phyloP scores from a whole-genome alignment of 2,329 filamentous ascomycete genomes.

The Epicoccum sorghinum region DNA sequence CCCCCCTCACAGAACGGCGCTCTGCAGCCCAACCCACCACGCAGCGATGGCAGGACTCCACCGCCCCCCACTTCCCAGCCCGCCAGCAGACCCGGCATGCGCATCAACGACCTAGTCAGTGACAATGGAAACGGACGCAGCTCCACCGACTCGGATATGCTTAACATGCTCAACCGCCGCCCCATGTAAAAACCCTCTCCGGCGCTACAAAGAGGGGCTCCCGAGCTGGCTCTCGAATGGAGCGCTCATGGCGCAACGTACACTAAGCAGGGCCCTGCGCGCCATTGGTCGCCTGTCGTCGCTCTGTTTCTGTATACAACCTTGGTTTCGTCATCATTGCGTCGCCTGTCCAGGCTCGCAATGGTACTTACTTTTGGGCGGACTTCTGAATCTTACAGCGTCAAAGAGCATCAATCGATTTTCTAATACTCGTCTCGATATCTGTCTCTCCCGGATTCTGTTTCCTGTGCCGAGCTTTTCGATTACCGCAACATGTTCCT shows the following conservation, averaged over 20 bases:
- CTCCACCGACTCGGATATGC: constrained; percentile 52
- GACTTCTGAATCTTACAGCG: constrained; percentile 29
- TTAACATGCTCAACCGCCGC: constrained; percentile 51
- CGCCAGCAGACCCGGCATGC: constrained; percentile 48
- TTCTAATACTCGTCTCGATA: constrained; percentile 20
- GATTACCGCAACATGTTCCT: constrained; percentile 12
- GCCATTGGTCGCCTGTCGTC: constrained; percentile 7
- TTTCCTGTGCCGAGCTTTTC: constrained; percentile 17
- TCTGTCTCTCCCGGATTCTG: constrained; percentile 11
- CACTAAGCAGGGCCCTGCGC: constrained; percentile 10
- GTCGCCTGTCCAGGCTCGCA: constrained; percentile 21
- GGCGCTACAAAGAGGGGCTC: constrained; percentile 20
- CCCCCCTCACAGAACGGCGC: constrained; percentile 37
- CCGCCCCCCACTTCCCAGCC: constrained; percentile 45
- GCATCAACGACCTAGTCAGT: constrained; percentile 51
- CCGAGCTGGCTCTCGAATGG: constrained; percentile 40
- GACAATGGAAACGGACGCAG: constrained; percentile 47
- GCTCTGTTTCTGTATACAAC: constrained; percentile 31
- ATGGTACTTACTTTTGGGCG: constrained; percentile 31
- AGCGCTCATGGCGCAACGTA: constrained; percentile 23
- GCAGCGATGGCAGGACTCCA: constrained; percentile 49
- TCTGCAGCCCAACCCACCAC: constrained; percentile 43
- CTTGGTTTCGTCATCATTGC: constrained; percentile 22
- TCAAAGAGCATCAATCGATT: constrained; percentile 27
- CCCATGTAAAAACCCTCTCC: constrained; percentile 36